A percentile compares a stretch with the other conserved stretches of the same genome.
These are phyloP conservation scores for Castanopsis chinensis DNA, from an alignment of 306 rosid genomes.

Conservation along the genomic window DNA sequence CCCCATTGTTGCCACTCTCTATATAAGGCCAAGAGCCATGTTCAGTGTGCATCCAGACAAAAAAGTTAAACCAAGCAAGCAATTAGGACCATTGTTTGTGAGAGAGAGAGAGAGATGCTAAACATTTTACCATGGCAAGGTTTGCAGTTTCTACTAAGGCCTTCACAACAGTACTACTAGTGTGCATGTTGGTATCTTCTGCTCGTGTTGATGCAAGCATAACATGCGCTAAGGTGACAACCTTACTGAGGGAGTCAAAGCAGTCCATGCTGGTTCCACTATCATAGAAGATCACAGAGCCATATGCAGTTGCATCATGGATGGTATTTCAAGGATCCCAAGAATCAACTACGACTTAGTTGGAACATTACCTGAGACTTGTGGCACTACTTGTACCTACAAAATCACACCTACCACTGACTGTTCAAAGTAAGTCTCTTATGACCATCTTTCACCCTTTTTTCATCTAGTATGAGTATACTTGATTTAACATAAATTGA, in stretches of 20 bases:
- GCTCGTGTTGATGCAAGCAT: slow-evolving; percentile 21
- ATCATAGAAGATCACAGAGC: slow-evolving; percentile 34
- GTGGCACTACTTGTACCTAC: slow-evolving; percentile 51
- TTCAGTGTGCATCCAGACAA: not conserved
- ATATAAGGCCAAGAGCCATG: slow-evolving; percentile 17
- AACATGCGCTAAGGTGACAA: slow-evolving; percentile 45
- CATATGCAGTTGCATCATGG: slow-evolving; percentile 52
- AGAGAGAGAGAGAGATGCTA: not conserved
- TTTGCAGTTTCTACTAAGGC: slow-evolving; percentile 20
- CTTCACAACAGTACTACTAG: slow-evolving; percentile 10
- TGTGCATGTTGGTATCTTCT: slow-evolving; percentile 24
- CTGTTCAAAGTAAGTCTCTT: slow-evolving; percentile 40
- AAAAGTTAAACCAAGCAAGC: no score
- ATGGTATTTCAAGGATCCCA: slow-evolving; percentile 43
- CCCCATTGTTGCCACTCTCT: slow-evolving; percentile 15
- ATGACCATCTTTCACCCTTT: not conserved
- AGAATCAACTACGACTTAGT: slow-evolving; percentile 43
- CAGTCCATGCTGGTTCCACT: slow-evolving; percentile 42
- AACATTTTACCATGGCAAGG: not conserved
- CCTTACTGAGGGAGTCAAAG: slow-evolving; percentile 43
- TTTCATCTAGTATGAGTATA: not conserved
- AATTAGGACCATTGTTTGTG: not conserved
- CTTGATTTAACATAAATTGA: not conserved
- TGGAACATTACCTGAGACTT: slow-evolving; percentile 25
- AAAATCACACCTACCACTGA: slow-evolving; percentile 66